phyloP scores from a whole-genome alignment of 169 alveolate species.

The Eimeria zaria region DNA sequence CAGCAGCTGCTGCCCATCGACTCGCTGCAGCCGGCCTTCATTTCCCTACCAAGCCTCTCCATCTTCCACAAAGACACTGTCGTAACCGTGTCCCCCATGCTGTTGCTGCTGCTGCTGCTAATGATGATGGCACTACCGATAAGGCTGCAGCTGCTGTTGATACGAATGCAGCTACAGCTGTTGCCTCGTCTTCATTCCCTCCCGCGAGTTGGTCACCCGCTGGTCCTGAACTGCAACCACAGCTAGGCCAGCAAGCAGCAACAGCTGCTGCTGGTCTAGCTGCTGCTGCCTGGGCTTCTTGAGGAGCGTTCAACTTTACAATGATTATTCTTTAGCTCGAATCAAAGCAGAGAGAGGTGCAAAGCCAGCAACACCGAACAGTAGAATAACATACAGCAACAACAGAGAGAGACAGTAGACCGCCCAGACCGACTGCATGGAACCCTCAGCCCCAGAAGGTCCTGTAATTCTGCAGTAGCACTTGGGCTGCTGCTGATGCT shows the following conservation, averaged over 20 bases:
- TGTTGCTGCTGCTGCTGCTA: slow-evolving; percentile 4
- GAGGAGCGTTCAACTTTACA: neutral
- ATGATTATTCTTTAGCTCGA: neutral
- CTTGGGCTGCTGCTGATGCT: neutral
- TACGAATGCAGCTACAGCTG: neutral
- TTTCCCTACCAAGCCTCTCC: neutral
- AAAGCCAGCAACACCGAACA: neutral
- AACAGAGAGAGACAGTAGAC: neutral
- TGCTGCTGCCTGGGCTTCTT: neutral
- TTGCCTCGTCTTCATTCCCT: neutral
- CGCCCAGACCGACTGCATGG: neutral
- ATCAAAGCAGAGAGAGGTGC: neutral
- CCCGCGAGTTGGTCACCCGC: neutral
- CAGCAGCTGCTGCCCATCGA: slow-evolving; percentile 1
- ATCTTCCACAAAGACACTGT: neutral
- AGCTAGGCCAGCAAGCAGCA: neutral
- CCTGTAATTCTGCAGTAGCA: neutral
- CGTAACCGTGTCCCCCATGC: neutral
- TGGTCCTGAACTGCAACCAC: neutral
- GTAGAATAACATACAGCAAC: neutral
- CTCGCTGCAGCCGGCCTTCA: neutral
- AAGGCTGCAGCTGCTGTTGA: neutral
- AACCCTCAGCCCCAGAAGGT: neutral
- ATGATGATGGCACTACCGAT: neutral
- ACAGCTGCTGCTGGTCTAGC: neutral